Conservation (phyloP, 164 flowering plant genomes). For the Litsea cubeba region DNA sequence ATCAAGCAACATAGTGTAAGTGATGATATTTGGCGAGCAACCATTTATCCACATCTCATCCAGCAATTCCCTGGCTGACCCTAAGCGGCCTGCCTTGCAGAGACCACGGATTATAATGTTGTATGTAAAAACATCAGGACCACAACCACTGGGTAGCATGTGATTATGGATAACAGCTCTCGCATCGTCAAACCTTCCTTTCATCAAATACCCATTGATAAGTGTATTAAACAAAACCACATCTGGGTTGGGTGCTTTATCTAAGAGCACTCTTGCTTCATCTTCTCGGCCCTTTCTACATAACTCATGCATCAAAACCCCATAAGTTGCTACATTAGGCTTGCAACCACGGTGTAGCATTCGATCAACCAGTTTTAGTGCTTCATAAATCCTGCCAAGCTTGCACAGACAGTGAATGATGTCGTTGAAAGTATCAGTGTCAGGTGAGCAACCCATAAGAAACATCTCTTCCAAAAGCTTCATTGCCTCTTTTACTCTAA, state of each 20-base stretch:
- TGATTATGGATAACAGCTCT: constrained; percentile 37
- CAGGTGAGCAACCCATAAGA: constrained; percentile 77
- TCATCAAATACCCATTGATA: constrained; percentile 62
- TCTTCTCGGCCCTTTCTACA: constrained; percentile 61
- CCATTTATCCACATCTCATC: constrained; percentile 57
- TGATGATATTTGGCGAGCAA: constrained; percentile 55
- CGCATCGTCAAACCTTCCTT: constrained; percentile 63
- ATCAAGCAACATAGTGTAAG: constrained; percentile 69
- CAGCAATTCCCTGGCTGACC: constrained; percentile 56
- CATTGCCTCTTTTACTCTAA: constrained; percentile 56
- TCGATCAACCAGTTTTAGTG: constrained; percentile 72
- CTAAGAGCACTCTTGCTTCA: constrained; percentile 60
- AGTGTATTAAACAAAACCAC: constrained; percentile 61
- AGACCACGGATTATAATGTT: constrained; percentile 62
- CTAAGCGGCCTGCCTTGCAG: constrained; percentile 52
- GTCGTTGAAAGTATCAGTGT: constrained; percentile 74
- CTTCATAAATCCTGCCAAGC: constrained; percentile 51
- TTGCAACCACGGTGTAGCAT: constrained; percentile 68
- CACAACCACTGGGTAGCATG: constrained; percentile 38
- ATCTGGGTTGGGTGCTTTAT: constrained; percentile 56
- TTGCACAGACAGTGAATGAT: constrained; percentile 61
- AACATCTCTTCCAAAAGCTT: constrained; percentile 84
- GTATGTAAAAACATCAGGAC: constrained; percentile 66
- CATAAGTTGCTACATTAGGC: constrained; percentile 65
- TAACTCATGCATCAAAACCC: constrained; percentile 61